These are phyloP conservation scores for Penicillium sp. DNA, from an alignment of 2,329 filamentous ascomycete species.

Conservation along the genomic window DNA sequence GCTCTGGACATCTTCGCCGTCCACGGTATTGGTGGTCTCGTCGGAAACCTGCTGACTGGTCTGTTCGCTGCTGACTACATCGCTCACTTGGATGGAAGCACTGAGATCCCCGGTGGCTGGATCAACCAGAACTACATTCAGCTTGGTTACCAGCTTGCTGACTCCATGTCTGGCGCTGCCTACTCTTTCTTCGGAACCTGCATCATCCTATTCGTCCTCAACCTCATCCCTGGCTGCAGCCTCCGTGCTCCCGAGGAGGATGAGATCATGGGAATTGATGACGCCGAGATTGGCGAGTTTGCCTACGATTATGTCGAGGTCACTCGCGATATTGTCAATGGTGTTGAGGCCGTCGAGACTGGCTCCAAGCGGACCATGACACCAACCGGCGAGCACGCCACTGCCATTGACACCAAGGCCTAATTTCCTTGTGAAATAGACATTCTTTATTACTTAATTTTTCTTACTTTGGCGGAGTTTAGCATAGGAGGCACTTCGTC, in stretches of 20 bases:
- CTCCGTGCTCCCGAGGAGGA: slow-evolving; percentile 75
- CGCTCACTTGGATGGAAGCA: slow-evolving; percentile 72
- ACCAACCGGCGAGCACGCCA: slow-evolving; percentile 20
- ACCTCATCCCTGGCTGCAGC: slow-evolving; percentile 72
- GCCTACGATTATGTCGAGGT: slow-evolving; percentile 94
- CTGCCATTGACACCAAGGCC: slow-evolving; percentile 26
- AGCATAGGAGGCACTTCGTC: background rate
- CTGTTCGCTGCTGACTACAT: slow-evolving; percentile 86
- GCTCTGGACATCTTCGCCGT: slow-evolving; percentile 87
- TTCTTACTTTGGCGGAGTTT: background rate
- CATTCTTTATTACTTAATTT: slow-evolving; percentile 10
- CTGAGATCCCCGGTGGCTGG: slow-evolving; percentile 73
- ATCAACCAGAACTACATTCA: slow-evolving; percentile 82
- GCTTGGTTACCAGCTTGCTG: slow-evolving; percentile 79
- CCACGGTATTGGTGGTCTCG: slow-evolving; percentile 73
- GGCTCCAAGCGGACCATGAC: slow-evolving; percentile 33
- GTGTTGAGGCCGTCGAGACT: slow-evolving; percentile 30
- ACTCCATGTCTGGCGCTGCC: slow-evolving; percentile 70
- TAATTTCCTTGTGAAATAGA: slow-evolving; percentile 10
- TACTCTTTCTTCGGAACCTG: slow-evolving; percentile 80
- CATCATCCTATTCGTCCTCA: slow-evolving; percentile 77
- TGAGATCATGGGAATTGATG: slow-evolving; percentile 82
- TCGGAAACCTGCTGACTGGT: slow-evolving; percentile 76
- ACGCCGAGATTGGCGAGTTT: slow-evolving; percentile 89
- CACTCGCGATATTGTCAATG: slow-evolving; percentile 64